These are phyloP conservation scores for Diaporthe vaccinii DNA, from an alignment of 2,329 filamentous ascomycete genomes.

Conservation along the genomic window DNA sequence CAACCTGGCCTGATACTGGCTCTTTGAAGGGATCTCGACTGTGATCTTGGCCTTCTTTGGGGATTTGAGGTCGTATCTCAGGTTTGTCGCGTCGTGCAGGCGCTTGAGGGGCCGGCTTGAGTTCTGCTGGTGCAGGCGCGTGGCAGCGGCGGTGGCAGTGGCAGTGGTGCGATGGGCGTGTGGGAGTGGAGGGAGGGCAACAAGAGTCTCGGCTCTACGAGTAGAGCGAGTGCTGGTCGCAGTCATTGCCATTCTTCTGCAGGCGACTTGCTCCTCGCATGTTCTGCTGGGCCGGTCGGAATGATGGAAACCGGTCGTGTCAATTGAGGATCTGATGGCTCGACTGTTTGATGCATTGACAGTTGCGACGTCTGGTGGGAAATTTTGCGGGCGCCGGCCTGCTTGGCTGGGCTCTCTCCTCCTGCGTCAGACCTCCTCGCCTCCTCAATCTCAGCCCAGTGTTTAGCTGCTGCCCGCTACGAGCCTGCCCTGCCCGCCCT, in stretches of 20 bases:
- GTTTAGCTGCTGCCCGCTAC: slow-evolving; percentile 26
- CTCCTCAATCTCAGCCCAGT: slow-evolving; percentile 31
- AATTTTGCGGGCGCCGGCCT: slow-evolving; percentile 38
- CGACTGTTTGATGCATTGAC: slow-evolving; percentile 35
- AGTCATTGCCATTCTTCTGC: slow-evolving; percentile 42
- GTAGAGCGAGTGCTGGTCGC: slow-evolving; percentile 43
- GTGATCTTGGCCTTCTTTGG: slow-evolving; percentile 41
- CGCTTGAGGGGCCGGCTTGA: slow-evolving; percentile 41
- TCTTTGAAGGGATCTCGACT: slow-evolving; percentile 42
- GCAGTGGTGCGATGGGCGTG: slow-evolving; percentile 36
- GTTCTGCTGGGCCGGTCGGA: slow-evolving; percentile 30
- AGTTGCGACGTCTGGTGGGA: slow-evolving; percentile 34
- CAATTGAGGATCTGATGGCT: slow-evolving; percentile 39
- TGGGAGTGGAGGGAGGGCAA: slow-evolving; percentile 38
- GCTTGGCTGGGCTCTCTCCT: slow-evolving; percentile 35
- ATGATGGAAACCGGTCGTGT: slow-evolving; percentile 33
- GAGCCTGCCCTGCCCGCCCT: slow-evolving; percentile 2
- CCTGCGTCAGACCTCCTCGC: slow-evolving; percentile 33
- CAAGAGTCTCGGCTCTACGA: slow-evolving; percentile 41
- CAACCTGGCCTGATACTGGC: slow-evolving; percentile 40
- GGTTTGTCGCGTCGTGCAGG: slow-evolving; percentile 42
- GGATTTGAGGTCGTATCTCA: slow-evolving; percentile 40
- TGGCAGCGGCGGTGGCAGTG: slow-evolving; percentile 36
- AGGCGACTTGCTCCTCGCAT: slow-evolving; percentile 39
- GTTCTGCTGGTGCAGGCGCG: slow-evolving; percentile 41